phyloP scores from a whole-genome alignment of 148 eudicot genomes.

The Silene conica region DNA sequence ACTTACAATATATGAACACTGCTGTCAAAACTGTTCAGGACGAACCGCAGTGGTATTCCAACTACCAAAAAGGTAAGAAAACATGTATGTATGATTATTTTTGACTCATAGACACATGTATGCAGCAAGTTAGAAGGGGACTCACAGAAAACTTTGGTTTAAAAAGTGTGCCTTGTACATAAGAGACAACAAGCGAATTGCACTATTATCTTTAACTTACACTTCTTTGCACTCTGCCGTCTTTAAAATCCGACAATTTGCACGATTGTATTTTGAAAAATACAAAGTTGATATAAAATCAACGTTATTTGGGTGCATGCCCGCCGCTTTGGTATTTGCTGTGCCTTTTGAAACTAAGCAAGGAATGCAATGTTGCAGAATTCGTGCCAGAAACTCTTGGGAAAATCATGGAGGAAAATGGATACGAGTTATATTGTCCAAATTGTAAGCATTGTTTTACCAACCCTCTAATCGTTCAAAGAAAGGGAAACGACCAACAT shows the following conservation, averaged over 20 bases:
- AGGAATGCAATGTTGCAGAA: slow-evolving; percentile 8
- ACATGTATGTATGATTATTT: not conserved
- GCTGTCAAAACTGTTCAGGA: slow-evolving; percentile 6
- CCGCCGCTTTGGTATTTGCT: no score
- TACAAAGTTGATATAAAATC: no score
- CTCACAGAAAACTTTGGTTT: slow-evolving; percentile 1
- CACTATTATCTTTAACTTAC: not conserved
- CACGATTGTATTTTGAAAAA: no score
- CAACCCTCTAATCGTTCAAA: slow-evolving; percentile 14
- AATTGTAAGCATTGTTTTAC: slow-evolving; percentile 19
- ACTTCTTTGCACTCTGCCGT: not conserved
- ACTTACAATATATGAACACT: not conserved
- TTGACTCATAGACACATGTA: not conserved
- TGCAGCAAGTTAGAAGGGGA: not conserved
- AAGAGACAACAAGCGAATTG: not conserved
- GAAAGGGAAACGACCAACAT: slow-evolving; percentile 6
- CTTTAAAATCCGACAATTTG: not conserved
- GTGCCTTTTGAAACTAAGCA: not conserved
- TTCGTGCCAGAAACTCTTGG: slow-evolving; percentile 11
- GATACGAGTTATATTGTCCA: slow-evolving; percentile 20
- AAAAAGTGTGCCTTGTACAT: not conserved
- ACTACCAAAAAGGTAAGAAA: not conserved
- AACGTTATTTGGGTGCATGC: not conserved
- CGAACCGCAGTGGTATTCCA: not conserved
- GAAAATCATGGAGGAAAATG: slow-evolving; percentile 13